Evolutionary conservation across 1,284 basidiomycete species (phyloP).

Genomic region (Pascua sp.): DNA sequence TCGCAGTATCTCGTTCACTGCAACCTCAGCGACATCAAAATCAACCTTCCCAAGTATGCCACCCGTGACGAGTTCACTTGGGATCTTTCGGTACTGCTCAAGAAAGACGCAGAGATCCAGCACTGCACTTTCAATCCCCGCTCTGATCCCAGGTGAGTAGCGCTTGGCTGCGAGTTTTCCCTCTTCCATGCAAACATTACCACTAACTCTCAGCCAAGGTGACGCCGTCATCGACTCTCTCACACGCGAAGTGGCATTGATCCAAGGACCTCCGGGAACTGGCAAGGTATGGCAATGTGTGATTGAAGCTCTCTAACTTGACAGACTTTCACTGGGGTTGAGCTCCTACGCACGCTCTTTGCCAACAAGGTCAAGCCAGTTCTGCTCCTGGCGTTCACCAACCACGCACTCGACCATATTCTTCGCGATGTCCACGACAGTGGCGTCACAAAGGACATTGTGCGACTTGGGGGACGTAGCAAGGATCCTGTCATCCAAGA

Average conservation of each 20-base stretch:
- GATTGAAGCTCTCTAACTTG: not conserved
- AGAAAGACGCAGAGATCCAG: slow-evolving; percentile 12
- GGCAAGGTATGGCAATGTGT: slow-evolving; percentile 57
- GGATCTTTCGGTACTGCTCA: slow-evolving; percentile 54
- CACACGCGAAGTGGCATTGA: slow-evolving; percentile 60
- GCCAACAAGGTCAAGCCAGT: slow-evolving; percentile 57
- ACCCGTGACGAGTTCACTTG: slow-evolving; percentile 54
- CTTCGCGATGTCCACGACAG: slow-evolving; percentile 61
- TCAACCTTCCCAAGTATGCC: slow-evolving; percentile 57
- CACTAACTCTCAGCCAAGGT: slow-evolving; percentile 56
- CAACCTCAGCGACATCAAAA: slow-evolving; percentile 20
- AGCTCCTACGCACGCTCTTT: slow-evolving; percentile 63
- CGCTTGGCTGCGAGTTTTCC: not conserved
- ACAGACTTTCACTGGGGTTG: slow-evolving; percentile 64
- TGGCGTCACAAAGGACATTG: slow-evolving; percentile 59
- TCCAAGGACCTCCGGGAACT: slow-evolving; percentile 73
- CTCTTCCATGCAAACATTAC: no score
- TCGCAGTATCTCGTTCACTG: slow-evolving; percentile 54
- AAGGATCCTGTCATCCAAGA: slow-evolving; percentile 59
- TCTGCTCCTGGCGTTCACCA: slow-evolving; percentile 68
- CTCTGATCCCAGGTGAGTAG: slow-evolving; percentile 42
- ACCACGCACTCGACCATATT: slow-evolving; percentile 71
- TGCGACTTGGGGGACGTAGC: slow-evolving; percentile 62
- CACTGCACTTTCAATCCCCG: slow-evolving; percentile 44
- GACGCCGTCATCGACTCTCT: slow-evolving; percentile 63